Evolutionary conservation across 2,329 filamentous ascomycete species (phyloP).

Genomic region (Cladosporium sphaerospermum): DNA sequence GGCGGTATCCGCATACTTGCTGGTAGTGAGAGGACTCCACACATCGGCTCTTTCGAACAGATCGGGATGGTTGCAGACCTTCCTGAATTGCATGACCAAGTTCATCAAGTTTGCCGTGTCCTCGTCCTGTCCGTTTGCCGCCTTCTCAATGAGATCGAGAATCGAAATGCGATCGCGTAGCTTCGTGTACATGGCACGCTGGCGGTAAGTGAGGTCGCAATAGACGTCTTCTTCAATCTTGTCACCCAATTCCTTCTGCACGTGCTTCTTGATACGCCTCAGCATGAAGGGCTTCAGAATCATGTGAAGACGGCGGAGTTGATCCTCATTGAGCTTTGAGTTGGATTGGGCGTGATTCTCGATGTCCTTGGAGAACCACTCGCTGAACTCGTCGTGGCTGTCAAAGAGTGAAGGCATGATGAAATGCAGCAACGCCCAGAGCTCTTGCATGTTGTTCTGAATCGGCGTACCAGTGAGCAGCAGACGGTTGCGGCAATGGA

Average conservation of each 20-base stretch:
- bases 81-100: slow-evolving; percentile 98
- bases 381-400: slow-evolving; percentile 85
- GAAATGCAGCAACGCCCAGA: slow-evolving; percentile 96
- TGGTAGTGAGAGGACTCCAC: slow-evolving; percentile 73
- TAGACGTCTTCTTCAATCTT: slow-evolving; percentile 97
- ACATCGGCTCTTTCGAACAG: slow-evolving; percentile 93
- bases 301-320: slow-evolving; percentile 95
- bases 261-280: slow-evolving; percentile 98
- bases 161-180: slow-evolving; percentile 96
- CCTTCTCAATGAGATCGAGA: slow-evolving; percentile 97
- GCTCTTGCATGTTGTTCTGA: slow-evolving; percentile 99
- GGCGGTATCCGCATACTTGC: slow-evolving; percentile 88
- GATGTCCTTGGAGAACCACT: slow-evolving; percentile 93
- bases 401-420: slow-evolving; percentile 99
- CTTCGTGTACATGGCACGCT: slow-evolving; percentile 87
- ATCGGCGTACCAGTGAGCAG: slow-evolving; percentile 94
- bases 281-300: slow-evolving; percentile 99
- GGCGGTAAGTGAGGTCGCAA: slow-evolving; percentile 93
- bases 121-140: slow-evolving; percentile 84
- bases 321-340: slow-evolving; percentile 98
- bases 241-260: slow-evolving; percentile 97
- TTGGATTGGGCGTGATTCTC: slow-evolving; percentile 98
- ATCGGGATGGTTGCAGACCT: slow-evolving; percentile 98
- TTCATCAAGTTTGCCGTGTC: slow-evolving; percentile 98
- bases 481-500: slow-evolving; percentile 91